Conservation (phyloP, 257 asterid genomes). For the Fraxinus cuspidata region DNA sequence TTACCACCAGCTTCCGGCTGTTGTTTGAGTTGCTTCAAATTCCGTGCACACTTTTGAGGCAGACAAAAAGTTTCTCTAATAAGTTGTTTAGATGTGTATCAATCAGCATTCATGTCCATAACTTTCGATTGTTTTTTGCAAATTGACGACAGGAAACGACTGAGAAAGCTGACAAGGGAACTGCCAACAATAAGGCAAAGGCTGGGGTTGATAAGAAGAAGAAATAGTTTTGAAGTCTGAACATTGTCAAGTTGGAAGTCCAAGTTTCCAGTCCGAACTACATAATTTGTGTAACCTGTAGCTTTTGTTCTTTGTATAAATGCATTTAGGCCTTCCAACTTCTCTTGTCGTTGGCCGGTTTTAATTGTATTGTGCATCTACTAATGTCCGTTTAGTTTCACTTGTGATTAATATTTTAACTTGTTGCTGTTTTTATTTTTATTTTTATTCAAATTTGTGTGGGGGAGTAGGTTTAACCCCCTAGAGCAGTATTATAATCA, state of each 20-base stretch:
- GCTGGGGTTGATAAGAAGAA: conserved; percentile 60
- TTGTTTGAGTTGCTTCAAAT: background rate
- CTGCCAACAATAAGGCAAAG: conserved; percentile 72
- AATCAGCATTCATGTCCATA: background rate
- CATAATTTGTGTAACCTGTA: conserved; percentile 17
- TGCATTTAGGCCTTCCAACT: conserved; percentile 9
- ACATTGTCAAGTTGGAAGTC: background rate
- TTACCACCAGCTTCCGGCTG: background rate
- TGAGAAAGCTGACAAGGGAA: conserved; percentile 59
- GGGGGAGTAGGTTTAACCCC: too few relatives aligned
- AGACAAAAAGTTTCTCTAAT: too few relatives aligned
- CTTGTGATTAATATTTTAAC: background rate
- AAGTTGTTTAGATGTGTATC: too few relatives aligned
- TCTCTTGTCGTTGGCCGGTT: background rate
- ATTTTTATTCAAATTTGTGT: too few relatives aligned
- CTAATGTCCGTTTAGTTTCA: background rate
- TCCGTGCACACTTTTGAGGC: background rate
- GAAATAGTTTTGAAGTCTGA: conserved; percentile 39
- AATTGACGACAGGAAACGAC: conserved; percentile 60
- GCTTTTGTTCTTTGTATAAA: background rate
- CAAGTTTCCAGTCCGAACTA: conserved; percentile 8
- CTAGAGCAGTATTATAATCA: too few relatives aligned
- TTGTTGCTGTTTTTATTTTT: too few relatives aligned
- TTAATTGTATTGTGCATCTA: background rate
- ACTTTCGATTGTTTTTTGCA: background rate